Evolutionary conservation across 768 basidiomycete species (phyloP), one percentile per base, ranked within the genome.

Genomic region (Basidioascus undulatus): DNA sequence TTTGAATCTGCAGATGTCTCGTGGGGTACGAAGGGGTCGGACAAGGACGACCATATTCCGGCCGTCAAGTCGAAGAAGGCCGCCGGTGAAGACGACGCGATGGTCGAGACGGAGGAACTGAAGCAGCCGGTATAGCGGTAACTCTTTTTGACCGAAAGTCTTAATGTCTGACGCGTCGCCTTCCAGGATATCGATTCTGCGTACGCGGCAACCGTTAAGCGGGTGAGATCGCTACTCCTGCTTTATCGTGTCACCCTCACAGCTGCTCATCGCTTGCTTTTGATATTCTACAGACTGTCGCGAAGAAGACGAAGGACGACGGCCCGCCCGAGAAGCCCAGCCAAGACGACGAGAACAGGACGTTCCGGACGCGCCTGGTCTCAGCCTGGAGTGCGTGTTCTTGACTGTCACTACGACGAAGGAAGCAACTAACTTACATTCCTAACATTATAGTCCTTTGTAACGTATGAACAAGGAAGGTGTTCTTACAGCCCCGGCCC

Each of bases 41-140:
- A 94, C 61, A 87, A 87, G 57, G 86, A 76, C 3, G 87, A 92
- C 52, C 75, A 75, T 4, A 64, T 94, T 8, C 87, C 87, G 2
- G 79, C 83, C 0, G 71, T 89, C 15, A 78, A 76, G 1, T 84
- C 86, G 7, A 75, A 76, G 55, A 76, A 72, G 42, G 67, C 69
- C 3, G 80, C n/a, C n/a, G n/a, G n/a, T n/a, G n/a, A 76, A 30
- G 64, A 64, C 18, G 69, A 68, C 4, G 67, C 69, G 10, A 76
- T 83, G 24, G 82, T 89, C 13, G 83, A 87, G 51, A 86, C 87
- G 50, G 72, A 76, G 1, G 70, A 77, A 25, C 68, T 71, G 47
- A 69, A 70, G 13, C 80, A 81, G 54, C 81, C 51, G 18, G 5
- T 45, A 41, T 12, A 28, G 39, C 10, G 18, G 19, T 7, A n/a